A percentile compares a stretch with the other conserved stretches of the same genome.
Evolutionary conservation across 768 basidiomycete species (phyloP).

Genomic region (Suillus americanus): DNA sequence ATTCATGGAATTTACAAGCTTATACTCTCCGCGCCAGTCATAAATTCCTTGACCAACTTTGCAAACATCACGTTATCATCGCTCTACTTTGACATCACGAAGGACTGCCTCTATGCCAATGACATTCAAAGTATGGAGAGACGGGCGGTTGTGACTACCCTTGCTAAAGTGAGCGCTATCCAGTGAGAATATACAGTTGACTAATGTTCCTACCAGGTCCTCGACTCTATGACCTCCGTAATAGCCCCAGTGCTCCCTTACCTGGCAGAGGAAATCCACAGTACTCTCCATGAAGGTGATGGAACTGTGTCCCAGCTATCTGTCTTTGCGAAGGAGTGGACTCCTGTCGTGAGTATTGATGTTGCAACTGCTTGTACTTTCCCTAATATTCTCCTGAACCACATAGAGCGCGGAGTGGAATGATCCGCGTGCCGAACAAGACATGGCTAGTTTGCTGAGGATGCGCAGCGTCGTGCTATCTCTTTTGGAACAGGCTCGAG

Average conservation of each 20-base stretch:
- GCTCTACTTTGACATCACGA: constrained; percentile 89
- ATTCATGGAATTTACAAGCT: not conserved
- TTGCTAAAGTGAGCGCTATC: constrained; percentile 56
- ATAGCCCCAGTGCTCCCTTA: constrained; percentile 89
- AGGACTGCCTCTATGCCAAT: constrained; percentile 87
- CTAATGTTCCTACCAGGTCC: constrained; percentile 41
- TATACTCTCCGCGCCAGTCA: constrained; percentile 46
- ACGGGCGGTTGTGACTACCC: constrained; percentile 63
- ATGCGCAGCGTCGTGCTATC: constrained; percentile 62
- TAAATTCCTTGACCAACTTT: constrained; percentile 72
- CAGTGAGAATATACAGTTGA: not conserved
- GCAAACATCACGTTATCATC: constrained; percentile 84
- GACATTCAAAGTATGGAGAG: constrained; percentile 49
- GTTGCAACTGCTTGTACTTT: not conserved
- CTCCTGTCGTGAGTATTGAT: constrained; percentile 52
- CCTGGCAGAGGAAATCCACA: constrained; percentile 85
- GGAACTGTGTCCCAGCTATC: constrained; percentile 40
- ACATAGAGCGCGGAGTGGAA: constrained; percentile 61
- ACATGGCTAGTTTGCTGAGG: constrained; percentile 63
- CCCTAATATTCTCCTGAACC: constrained; percentile 3
- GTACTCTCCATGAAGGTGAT: constrained; percentile 23
- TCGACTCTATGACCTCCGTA: constrained; percentile 65
- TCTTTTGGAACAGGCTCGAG: constrained; percentile 75
- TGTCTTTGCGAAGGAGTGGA: constrained; percentile 74
- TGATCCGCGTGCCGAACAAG: constrained; percentile 50